These are phyloP conservation scores for Rosellinia necatrix DNA, from an alignment of 2,329 filamentous ascomycete species.

Conservation along the genomic window DNA sequence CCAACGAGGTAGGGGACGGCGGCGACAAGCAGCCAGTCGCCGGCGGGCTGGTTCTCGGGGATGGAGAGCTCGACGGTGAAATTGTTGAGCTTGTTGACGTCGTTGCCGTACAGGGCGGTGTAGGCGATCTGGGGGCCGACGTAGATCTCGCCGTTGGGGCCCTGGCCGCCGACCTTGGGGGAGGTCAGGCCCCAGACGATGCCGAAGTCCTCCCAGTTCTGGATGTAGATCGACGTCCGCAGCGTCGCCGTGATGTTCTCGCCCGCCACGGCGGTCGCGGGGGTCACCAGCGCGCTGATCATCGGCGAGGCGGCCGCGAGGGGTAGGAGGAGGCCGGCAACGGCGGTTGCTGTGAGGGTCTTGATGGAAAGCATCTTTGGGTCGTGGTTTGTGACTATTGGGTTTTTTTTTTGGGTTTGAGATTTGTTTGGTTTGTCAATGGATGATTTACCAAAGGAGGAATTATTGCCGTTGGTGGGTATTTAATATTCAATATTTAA, in stretches of 20 bases:
- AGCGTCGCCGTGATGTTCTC: slow-evolving; percentile 35
- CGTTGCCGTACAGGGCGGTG: slow-evolving; percentile 33
- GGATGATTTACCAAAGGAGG: no score
- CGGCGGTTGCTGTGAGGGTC: slow-evolving; percentile 32
- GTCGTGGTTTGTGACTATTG: neutral
- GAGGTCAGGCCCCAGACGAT: slow-evolving; percentile 39
- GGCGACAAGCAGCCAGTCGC: slow-evolving; percentile 34
- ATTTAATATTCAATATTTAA: no score
- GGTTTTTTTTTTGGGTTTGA: neutral
- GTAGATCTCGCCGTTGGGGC: slow-evolving; percentile 31
- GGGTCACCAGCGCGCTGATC: slow-evolving; percentile 29
- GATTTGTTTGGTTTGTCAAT: neutral
- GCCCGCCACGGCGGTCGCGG: slow-evolving; percentile 34
- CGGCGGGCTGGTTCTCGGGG: slow-evolving; percentile 25
- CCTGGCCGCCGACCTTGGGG: slow-evolving; percentile 1
- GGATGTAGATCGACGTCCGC: slow-evolving; percentile 39
- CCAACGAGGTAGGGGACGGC: slow-evolving; percentile 39
- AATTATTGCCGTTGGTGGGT: no score
- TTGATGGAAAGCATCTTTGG: slow-evolving; percentile 39
- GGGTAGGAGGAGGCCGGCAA: slow-evolving; percentile 32
- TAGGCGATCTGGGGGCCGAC: slow-evolving; percentile 40
- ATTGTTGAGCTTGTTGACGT: slow-evolving; percentile 32
- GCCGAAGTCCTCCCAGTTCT: slow-evolving; percentile 43
- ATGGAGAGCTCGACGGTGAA: slow-evolving; percentile 30
- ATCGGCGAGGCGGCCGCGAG: slow-evolving; percentile 34